Evolutionary conservation across 768 basidiomycete species (phyloP).

Genomic region (Galerina sulciceps): DNA sequence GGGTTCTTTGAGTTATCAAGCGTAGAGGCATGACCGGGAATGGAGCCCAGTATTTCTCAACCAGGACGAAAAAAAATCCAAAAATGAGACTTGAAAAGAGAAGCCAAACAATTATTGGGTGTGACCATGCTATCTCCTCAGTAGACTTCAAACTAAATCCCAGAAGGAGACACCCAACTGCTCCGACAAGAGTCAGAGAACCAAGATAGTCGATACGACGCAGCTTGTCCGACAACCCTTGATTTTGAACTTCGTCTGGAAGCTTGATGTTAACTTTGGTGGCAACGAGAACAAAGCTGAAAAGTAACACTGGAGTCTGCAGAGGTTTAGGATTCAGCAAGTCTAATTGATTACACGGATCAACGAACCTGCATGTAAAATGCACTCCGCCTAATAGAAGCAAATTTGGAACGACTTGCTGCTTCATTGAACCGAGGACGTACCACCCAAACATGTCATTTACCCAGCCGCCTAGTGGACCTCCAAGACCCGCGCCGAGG

Average conservation of each 20-base stretch:
- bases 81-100: slow-evolving; percentile 61
- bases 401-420: slow-evolving; percentile 15
- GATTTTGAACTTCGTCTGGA: slow-evolving; percentile 66
- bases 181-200: slow-evolving; percentile 75
- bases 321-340: slow-evolving; percentile 13
- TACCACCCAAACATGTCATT: slow-evolving; percentile 88
- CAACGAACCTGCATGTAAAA: slow-evolving; percentile 80
- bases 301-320: slow-evolving; percentile 76
- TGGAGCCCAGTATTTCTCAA: slow-evolving; percentile 77
- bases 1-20: slow-evolving; percentile 77
- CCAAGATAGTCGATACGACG: slow-evolving; percentile 86
- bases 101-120: slow-evolving; percentile 73
- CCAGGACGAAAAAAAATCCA: slow-evolving; percentile 65
- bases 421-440: slow-evolving; percentile 28
- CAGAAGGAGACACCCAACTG: slow-evolving; percentile 72
- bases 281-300: slow-evolving; percentile 72
- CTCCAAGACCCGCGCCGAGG: slow-evolving; percentile 79
- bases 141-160: slow-evolving; percentile 80
- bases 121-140: slow-evolving; percentile 77
- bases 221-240: slow-evolving; percentile 64
- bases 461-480: slow-evolving; percentile 83
- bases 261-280: slow-evolving; percentile 80
- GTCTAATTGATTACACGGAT: slow-evolving; percentile 16
- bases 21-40: slow-evolving; percentile 93
- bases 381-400: slow-evolving; percentile 69